These are phyloP conservation scores for Syzygium jambos DNA, from an alignment of 345 rosid genomes.

Conservation along the genomic window DNA sequence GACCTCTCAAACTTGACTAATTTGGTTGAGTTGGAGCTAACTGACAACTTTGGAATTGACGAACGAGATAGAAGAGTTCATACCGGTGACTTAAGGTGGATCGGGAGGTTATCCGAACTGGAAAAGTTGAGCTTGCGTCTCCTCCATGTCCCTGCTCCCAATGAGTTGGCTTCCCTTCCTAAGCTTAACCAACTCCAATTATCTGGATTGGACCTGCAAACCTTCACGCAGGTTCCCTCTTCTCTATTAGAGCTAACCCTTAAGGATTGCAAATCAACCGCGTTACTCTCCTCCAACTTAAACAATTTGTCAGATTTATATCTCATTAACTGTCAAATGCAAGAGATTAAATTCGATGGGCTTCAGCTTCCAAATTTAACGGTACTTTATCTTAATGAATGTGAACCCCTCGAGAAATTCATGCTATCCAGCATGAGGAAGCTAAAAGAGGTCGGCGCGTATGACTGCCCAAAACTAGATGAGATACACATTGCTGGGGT, in stretches of 20 bases:
- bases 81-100: too few relatives aligned
- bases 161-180: too few relatives aligned
- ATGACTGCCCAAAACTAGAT: not conserved
- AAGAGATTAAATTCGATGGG: not conserved
- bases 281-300: not conserved
- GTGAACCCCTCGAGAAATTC: not conserved
- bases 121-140: too few relatives aligned
- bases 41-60: too few relatives aligned
- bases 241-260: too few relatives aligned
- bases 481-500: not conserved
- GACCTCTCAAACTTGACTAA: too few relatives aligned
- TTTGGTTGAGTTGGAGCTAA: too few relatives aligned
- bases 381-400: fast-evolving
- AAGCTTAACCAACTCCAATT: fast-evolving
- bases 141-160: too few relatives aligned
- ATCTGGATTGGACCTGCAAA: too few relatives aligned
- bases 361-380: not conserved
- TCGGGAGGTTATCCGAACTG: fast-evolving
- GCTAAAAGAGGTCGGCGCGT: not conserved
- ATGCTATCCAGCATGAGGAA: not conserved
- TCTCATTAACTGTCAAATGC: not conserved
- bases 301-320: not conserved
- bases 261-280: not conserved
- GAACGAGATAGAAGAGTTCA: too few relatives aligned
- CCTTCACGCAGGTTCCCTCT: too few relatives aligned